A percentile compares a stretch with the other conserved stretches of the same genome.
Conservation (phyloP, 495 filamentous ascomycete species). For the Aspergillus saccharolyticus region DNA sequence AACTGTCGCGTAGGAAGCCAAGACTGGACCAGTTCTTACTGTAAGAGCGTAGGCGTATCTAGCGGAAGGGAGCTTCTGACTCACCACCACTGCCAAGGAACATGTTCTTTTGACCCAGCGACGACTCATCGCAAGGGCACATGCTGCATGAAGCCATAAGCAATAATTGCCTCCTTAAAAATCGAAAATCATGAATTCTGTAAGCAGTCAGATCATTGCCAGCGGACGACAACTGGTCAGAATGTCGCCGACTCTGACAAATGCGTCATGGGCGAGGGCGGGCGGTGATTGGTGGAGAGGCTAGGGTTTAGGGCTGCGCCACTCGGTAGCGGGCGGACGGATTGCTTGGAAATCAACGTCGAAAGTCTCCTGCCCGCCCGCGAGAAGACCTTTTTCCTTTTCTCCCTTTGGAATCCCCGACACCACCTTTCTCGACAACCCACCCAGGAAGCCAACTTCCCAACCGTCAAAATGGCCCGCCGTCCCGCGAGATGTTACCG, state of each 20-base stretch:
- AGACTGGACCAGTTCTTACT: neutral
- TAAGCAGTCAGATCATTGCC: neutral
- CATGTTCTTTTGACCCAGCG: neutral
- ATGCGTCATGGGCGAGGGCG: conserved; percentile 13
- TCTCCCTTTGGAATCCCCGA: conserved; percentile 25
- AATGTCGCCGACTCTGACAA: conserved; percentile 13
- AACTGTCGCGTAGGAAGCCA: neutral
- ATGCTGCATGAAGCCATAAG: neutral
- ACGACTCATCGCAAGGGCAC: neutral
- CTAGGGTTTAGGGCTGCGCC: conserved; percentile 48
- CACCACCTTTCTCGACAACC: conserved; percentile 35
- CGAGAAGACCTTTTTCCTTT: conserved; percentile 30
- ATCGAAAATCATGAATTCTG: neutral
- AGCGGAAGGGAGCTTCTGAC: neutral
- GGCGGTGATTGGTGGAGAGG: conserved; percentile 27
- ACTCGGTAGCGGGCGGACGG: conserved; percentile 31
- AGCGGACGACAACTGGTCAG: neutral
- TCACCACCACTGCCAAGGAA: neutral
- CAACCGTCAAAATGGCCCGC: conserved; percentile 88
- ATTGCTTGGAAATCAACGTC: conserved; percentile 48
- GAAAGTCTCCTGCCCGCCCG: conserved; percentile 28
- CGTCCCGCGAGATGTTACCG: conserved; percentile 98
- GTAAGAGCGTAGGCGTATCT: neutral
- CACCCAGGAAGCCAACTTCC: conserved; percentile 49
- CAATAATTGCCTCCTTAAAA: neutral